Evolutionary conservation across 768 basidiomycete genomes (phyloP).

Genomic region (Pulveroboletus sp.): DNA sequence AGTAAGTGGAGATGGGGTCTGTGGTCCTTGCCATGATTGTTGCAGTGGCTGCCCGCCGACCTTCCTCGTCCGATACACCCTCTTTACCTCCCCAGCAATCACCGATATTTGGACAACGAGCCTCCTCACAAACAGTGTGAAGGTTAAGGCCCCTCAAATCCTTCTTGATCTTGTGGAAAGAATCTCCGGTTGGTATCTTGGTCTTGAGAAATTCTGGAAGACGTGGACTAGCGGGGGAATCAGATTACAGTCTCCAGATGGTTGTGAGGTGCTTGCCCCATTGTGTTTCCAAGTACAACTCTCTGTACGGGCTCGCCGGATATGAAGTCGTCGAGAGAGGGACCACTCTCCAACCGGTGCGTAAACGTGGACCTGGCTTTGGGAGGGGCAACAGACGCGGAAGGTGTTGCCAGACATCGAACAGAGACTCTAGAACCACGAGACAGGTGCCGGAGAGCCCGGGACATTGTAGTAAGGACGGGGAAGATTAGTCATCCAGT

Average conservation of each 20-base stretch:
- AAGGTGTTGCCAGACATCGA: conserved; percentile 49
- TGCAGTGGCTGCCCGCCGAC: conserved; percentile 84
- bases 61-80: conserved; percentile 62
- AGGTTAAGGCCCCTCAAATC: conserved; percentile 89
- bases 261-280: conserved; percentile 45
- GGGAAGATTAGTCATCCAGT: background rate
- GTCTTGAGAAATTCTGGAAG: conserved; percentile 89
- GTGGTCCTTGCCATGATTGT: conserved; percentile 85
- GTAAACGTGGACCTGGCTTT: conserved; percentile 44
- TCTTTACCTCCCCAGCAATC: conserved; percentile 96
- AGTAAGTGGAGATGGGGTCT: background rate
- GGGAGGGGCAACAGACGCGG: conserved; percentile 25
- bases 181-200: conserved; percentile 83
- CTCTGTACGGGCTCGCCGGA: conserved; percentile 53
- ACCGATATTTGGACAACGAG: conserved; percentile 98
- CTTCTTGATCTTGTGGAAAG: conserved; percentile 91
- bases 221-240: conserved; percentile 56
- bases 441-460: conserved; percentile 9
- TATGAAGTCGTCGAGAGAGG: conserved; percentile 80
- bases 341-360: conserved; percentile 59
- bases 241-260: background rate
- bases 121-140: conserved; percentile 98
- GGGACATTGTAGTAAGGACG: conserved; percentile 9
- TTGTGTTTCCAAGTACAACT: conserved; percentile 70
- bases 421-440: conserved; percentile 11